Evolutionary conservation across 768 basidiomycete genomes (phyloP), one percentile per base, ranked within the genome.

Genomic region (Lactifluus subvellereus): DNA sequence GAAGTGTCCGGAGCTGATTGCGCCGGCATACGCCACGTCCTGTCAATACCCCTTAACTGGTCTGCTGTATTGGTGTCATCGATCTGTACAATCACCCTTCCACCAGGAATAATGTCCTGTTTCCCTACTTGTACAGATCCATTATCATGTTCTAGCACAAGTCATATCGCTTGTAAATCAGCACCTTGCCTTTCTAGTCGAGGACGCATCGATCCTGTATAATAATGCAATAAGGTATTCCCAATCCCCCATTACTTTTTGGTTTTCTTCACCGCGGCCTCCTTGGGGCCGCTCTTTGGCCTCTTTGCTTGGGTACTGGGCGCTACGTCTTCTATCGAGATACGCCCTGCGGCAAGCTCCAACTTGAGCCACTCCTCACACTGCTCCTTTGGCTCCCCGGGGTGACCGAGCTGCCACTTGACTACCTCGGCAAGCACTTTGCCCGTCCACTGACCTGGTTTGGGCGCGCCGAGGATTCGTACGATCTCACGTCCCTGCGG

Each of bases 341-440:
- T 69, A 45, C 75, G 72, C n/a, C 83, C 84, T 30, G 78, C 76
- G 8, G 68, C 70, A 42, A 78, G 77, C 69, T 87, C 82, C n/a
- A 74, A 72, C 61, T 75, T 73, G 48, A 98, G 75, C 92, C 92
- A 97, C 13, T 71, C 71, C 33, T 77, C 71, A 70, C 93, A 94
- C 4, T 85, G 82, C 6, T 84, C 86, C 69, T 84, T 83, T 4
- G 83, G 81, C 1, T 79, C 81, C 2, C 78, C 69, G 0, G 94
- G 91, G 71, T 94, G 76, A 40, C 83, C 86, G 7, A 98, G 79
- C 69, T 94, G 93, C 95, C 94, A 98, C 63, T 86, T 82, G 20
- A 92, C 70, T 30, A 98, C 79, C 52, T 79, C 80, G n/a, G 79
- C 75, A 20, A 92, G 77, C 6, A 86, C 79, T 33, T 79, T 74